Evolutionary conservation across 805 yeast genomes (phyloP).

Genomic region (Lipomyces chichibuensis): DNA sequence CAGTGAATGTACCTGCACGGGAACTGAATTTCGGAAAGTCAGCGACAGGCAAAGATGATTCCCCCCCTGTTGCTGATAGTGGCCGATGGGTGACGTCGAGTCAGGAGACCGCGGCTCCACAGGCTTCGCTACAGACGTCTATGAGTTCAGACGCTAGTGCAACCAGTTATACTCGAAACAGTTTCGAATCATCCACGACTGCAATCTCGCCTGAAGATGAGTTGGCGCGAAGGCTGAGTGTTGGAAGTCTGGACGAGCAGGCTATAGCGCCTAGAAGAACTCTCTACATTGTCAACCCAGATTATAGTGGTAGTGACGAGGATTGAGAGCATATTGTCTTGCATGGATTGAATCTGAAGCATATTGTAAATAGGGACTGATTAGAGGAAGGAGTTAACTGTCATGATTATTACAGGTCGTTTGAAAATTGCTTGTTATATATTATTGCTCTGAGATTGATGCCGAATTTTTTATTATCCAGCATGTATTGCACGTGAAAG

Average conservation of each 20-base stretch:
- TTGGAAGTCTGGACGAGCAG: constrained; percentile 25
- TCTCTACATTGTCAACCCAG: constrained; percentile 31
- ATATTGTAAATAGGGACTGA: not conserved
- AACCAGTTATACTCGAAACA: not conserved
- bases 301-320: constrained; percentile 24
- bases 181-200: not conserved
- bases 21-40: not conserved
- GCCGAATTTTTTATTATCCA: too few species aligned
- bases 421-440: not conserved
- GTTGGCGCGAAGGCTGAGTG: constrained; percentile 15
- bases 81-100: not conserved
- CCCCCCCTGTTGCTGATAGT: not conserved
- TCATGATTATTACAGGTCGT: not conserved
- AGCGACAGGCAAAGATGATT: not conserved
- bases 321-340: constrained; percentile 3
- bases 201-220: not conserved
- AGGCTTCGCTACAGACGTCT: not conserved
- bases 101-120: not conserved
- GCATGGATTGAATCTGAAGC: not conserved
- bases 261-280: constrained; percentile 15
- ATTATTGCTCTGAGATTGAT: not conserved
- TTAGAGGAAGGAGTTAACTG: not conserved
- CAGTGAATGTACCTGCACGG: not conserved
- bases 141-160: not conserved
- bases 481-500: too few species aligned